These are phyloP conservation scores for Anthostomella pinea DNA, from an alignment of 2,329 filamentous ascomycete species.

Conservation along the genomic window DNA sequence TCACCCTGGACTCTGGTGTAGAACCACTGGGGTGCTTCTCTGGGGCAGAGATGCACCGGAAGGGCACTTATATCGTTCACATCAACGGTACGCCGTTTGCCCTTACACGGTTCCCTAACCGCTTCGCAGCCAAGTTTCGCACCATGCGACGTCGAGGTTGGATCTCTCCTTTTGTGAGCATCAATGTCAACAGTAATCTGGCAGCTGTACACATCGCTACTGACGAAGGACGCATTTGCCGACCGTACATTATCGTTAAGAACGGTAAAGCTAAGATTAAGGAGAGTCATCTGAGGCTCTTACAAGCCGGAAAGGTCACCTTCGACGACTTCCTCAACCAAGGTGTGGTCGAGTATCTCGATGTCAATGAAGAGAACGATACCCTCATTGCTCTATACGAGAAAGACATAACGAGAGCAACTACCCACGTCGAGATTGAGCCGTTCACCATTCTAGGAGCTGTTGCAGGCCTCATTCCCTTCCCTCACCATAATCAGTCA, in stretches of 20 bases:
- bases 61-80: slow-evolving; percentile 84
- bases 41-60: slow-evolving; percentile 81
- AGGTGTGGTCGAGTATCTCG: slow-evolving; percentile 92
- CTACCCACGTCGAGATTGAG: slow-evolving; percentile 95
- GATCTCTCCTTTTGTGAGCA: slow-evolving; percentile 94
- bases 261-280: slow-evolving; percentile 80
- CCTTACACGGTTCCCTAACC: slow-evolving; percentile 79
- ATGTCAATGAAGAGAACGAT: slow-evolving; percentile 98
- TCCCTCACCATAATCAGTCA: slow-evolving; percentile 98
- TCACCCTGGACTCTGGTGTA: slow-evolving; percentile 81
- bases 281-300: slow-evolving; percentile 70
- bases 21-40: slow-evolving; percentile 67
- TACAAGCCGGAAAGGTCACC: slow-evolving; percentile 78
- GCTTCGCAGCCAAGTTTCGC: slow-evolving; percentile 81
- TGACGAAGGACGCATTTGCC: slow-evolving; percentile 93
- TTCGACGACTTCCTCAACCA: slow-evolving; percentile 93
- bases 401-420: slow-evolving; percentile 74
- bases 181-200: slow-evolving; percentile 92
- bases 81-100: slow-evolving; percentile 95
- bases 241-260: slow-evolving; percentile 93
- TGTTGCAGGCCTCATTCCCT: slow-evolving; percentile 93
- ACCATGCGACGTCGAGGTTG: slow-evolving; percentile 84
- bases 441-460: slow-evolving; percentile 96
- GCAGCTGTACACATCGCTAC: slow-evolving; percentile 92
- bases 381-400: slow-evolving; percentile 90